Evolutionary conservation across 129 eudicot species (phyloP).

Genomic region (Flaveria sonorensis): DNA sequence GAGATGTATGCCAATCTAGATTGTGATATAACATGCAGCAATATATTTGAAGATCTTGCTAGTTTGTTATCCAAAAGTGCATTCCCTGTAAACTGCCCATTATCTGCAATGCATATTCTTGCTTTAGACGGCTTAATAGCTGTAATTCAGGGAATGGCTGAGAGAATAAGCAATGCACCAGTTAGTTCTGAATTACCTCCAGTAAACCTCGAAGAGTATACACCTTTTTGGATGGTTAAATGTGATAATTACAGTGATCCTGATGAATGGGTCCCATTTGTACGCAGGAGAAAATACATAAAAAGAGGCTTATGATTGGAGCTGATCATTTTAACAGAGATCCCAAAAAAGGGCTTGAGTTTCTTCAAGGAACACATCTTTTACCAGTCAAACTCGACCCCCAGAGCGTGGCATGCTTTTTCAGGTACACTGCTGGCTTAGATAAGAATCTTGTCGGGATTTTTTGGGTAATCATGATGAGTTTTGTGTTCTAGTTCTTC

Average conservation of each 20-base stretch:
- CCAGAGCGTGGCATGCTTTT: conserved; percentile 92
- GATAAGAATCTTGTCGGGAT: conserved; percentile 96
- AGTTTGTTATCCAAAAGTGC: conserved; percentile 90
- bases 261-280: conserved; percentile 87
- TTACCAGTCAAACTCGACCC: conserved; percentile 91
- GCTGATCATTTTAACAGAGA: conserved; percentile 93
- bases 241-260: conserved; percentile 75
- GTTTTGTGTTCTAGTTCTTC: conserved; percentile 88
- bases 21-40: conserved; percentile 87
- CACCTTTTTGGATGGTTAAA: conserved; percentile 90
- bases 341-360: conserved; percentile 86
- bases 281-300: conserved; percentile 73
- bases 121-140: conserved; percentile 94
- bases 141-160: conserved; percentile 92
- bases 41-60: conserved; percentile 88
- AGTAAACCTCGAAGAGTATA: conserved; percentile 72
- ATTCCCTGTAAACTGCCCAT: conserved; percentile 82
- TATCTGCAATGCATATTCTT: conserved; percentile 85
- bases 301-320: conserved; percentile 87
- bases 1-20: conserved; percentile 93
- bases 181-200: conserved; percentile 53
- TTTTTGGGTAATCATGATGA: conserved; percentile 92
- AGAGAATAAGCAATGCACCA: conserved; percentile 74
- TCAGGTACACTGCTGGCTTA: conserved; percentile 87
- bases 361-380: conserved; percentile 88